Evolutionary conservation across 176 grass and related monocot genomes (phyloP).

Genomic region (Musa troglodytarum): DNA sequence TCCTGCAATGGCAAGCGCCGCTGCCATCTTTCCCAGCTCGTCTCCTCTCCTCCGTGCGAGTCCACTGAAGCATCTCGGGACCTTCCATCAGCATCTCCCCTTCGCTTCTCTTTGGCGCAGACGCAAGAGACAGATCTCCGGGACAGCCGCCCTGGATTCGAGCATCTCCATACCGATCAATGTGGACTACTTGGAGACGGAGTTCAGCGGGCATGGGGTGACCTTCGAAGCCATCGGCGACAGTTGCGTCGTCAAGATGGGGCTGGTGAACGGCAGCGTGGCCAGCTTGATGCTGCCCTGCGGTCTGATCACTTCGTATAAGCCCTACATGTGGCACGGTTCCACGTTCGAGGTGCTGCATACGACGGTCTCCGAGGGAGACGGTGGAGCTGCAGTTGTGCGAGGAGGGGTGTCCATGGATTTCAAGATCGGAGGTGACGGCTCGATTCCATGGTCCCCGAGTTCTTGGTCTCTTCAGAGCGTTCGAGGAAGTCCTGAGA

Average conservation of each 20-base stretch:
- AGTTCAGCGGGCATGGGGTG: conserved; percentile 68
- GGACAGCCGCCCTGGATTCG: conserved; percentile 24
- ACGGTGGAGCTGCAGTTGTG: conserved; percentile 25
- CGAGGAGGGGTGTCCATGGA: conserved; percentile 49
- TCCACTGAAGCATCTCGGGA: conserved; percentile 22
- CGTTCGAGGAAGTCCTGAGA: conserved; percentile 36
- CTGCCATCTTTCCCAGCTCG: conserved; percentile 12
- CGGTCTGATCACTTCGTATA: conserved; percentile 75
- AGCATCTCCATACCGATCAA: conserved; percentile 24
- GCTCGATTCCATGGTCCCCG: conserved; percentile 25
- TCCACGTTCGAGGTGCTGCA: conserved; percentile 53
- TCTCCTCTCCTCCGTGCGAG: conserved; percentile 5
- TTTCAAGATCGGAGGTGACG: conserved; percentile 25
- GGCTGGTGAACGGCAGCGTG: conserved; percentile 47
- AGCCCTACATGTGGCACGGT: conserved; percentile 81
- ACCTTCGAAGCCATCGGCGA: conserved; percentile 51
- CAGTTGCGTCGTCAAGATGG: conserved; percentile 57
- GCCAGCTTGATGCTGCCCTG: conserved; percentile 68
- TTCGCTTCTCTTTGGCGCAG: conserved; percentile 10
- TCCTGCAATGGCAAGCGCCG: conserved; percentile 24
- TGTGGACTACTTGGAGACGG: conserved; percentile 56
- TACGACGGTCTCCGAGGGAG: conserved; percentile 35
- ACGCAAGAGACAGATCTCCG: conserved; percentile 8
- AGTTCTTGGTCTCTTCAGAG: conserved; percentile 48
- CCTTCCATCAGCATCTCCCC: neutral